These are phyloP conservation scores for Cytospora mali DNA, from an alignment of 2,329 filamentous ascomycete species.

Conservation along the genomic window DNA sequence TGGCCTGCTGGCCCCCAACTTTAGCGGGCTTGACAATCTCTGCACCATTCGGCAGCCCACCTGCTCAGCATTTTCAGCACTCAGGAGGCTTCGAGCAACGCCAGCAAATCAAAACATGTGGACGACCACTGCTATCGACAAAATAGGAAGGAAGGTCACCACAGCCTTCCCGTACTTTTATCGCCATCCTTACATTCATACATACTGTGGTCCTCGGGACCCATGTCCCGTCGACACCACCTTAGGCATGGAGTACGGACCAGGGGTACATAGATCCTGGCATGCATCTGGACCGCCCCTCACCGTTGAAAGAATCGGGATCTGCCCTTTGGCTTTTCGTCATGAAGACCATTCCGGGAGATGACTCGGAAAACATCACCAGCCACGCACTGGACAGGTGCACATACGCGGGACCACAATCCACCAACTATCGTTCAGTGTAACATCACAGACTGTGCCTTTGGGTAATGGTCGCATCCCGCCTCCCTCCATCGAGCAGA, in stretches of 20 bases:
- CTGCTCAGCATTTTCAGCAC: slow-evolving; percentile 4
- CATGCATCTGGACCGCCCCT: slow-evolving; percentile 22
- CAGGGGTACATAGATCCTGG: slow-evolving; percentile 20
- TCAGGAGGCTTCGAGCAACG: neutral
- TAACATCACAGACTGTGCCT: slow-evolving; percentile 25
- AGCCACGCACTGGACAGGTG: slow-evolving; percentile 14
- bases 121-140: slow-evolving; percentile 18
- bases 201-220: neutral
- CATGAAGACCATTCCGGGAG: neutral
- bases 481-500: slow-evolving; percentile 42
- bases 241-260: neutral
- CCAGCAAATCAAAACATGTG: slow-evolving; percentile 20
- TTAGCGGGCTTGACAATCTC: neutral
- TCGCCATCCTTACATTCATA: slow-evolving; percentile 18
- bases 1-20: slow-evolving; percentile 16
- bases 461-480: slow-evolving; percentile 30
- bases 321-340: slow-evolving; percentile 7
- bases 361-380: slow-evolving; percentile 9
- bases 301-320: slow-evolving; percentile 15
- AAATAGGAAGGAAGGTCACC: slow-evolving; percentile 27
- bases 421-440: slow-evolving; percentile 19
- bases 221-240: slow-evolving; percentile 18
- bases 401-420: slow-evolving; percentile 12
- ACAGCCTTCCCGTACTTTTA: slow-evolving; percentile 10
- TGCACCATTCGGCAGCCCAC: slow-evolving; percentile 3